Evolutionary conservation across 2,329 filamentous ascomycete genomes (phyloP).

Genomic region (Microdochium paspali): DNA sequence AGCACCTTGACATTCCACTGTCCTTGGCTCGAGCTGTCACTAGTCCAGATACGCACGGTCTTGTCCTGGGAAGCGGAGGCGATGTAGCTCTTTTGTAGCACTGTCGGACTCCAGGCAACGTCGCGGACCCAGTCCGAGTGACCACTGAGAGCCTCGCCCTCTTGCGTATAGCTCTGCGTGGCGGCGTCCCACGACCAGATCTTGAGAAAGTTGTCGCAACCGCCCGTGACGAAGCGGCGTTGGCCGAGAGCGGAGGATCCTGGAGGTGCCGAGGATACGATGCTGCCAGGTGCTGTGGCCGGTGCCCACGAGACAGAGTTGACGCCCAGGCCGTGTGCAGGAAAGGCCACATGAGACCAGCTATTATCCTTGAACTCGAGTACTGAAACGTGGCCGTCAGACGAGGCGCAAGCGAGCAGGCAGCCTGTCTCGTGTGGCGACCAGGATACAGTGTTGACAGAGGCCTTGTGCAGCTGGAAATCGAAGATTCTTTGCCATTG

Average conservation of each 20-base stretch:
- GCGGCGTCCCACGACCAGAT: constrained; percentile 75
- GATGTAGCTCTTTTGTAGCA: constrained; percentile 93
- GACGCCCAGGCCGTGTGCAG: constrained; percentile 85
- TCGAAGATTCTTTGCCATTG: constrained; percentile 85
- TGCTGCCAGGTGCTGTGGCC: constrained; percentile 70
- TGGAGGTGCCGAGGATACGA: constrained; percentile 60
- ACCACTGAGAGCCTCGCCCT: constrained; percentile 59
- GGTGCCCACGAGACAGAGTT: constrained; percentile 97
- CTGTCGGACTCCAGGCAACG: constrained; percentile 92
- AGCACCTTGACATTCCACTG: constrained; percentile 83
- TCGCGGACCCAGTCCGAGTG: constrained; percentile 97
- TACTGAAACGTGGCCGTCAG: constrained; percentile 86
- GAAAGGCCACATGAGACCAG: constrained; percentile 84
- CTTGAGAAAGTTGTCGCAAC: constrained; percentile 87
- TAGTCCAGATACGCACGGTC: constrained; percentile 95
- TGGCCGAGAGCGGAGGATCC: constrained; percentile 51
- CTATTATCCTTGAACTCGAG: constrained; percentile 95
- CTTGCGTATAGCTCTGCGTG: constrained; percentile 51
- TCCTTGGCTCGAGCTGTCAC: constrained; percentile 52
- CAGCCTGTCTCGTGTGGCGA: constrained; percentile 95
- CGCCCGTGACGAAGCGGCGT: constrained; percentile 86
- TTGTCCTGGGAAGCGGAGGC: constrained; percentile 93
- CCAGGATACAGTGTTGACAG: constrained; percentile 95
- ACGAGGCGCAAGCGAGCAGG: constrained; percentile 86
- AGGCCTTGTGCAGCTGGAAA: constrained; percentile 87